These are phyloP conservation scores for Aureobasidium sp. DNA, from an alignment of 2,329 filamentous ascomycete genomes.

Conservation along the genomic window DNA sequence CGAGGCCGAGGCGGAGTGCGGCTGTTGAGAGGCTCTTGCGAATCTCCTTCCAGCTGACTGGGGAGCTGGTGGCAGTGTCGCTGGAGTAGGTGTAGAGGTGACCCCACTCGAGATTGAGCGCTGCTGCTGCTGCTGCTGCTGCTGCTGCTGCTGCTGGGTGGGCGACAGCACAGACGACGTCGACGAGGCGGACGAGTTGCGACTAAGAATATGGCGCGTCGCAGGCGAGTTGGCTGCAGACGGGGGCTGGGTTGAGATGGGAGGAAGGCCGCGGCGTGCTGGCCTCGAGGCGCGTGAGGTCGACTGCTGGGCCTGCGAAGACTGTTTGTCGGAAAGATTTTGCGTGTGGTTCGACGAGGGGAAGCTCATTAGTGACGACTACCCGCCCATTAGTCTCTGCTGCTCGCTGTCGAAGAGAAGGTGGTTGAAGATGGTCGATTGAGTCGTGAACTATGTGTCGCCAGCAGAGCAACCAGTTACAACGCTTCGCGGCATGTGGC, in stretches of 20 bases:
- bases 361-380: slow-evolving; percentile 44
- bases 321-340: slow-evolving; percentile 30
- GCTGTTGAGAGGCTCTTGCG: slow-evolving; percentile 51
- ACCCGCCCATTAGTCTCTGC: slow-evolving; percentile 22
- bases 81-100: slow-evolving; percentile 47
- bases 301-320: slow-evolving; percentile 44
- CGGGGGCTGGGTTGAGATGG: slow-evolving; percentile 46
- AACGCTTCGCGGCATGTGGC: not conserved
- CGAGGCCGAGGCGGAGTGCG: slow-evolving; percentile 49
- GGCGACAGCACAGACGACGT: slow-evolving; percentile 48
- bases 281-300: slow-evolving; percentile 7
- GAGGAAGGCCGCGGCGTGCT: slow-evolving; percentile 48
- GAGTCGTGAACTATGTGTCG: not conserved
- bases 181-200: slow-evolving; percentile 48
- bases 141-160: slow-evolving; percentile 44
- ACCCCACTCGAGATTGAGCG: slow-evolving; percentile 47
- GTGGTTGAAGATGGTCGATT: not conserved
- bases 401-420: slow-evolving; percentile 5
- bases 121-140: slow-evolving; percentile 45
- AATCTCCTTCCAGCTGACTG: slow-evolving; percentile 46
- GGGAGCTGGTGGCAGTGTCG: slow-evolving; percentile 39
- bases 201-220: slow-evolving; percentile 43
- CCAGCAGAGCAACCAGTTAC: not conserved
- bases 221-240: slow-evolving; percentile 33
- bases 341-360: slow-evolving; percentile 35